Percentiles rank a stretch among this genome's conserved stretches.
phyloP scores from a whole-genome alignment of 169 alveolate species.

The Eimeria falciformis region DNA sequence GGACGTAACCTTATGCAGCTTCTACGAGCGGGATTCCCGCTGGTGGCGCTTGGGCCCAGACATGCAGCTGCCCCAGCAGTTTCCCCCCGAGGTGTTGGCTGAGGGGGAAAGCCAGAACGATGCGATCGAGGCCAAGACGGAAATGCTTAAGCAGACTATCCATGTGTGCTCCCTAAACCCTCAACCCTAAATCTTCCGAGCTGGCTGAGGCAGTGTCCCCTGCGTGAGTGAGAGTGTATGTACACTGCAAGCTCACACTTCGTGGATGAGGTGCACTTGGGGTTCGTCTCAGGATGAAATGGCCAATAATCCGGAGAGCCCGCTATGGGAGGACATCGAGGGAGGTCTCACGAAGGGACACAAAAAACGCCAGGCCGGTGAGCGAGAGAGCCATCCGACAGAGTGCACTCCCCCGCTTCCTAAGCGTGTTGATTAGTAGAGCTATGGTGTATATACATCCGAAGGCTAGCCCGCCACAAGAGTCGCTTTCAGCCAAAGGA shows the following conservation, averaged over 20 bases:
- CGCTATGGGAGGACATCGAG: constrained; percentile 1
- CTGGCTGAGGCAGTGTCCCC: too few relatives aligned
- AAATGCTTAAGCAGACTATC: not conserved
- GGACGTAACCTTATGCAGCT: constrained; percentile 28
- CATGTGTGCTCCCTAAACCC: not conserved
- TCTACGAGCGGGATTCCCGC: not conserved
- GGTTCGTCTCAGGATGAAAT: not conserved
- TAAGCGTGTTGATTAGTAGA: too few relatives aligned
- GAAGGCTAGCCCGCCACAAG: too few relatives aligned
- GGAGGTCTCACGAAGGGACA: not conserved
- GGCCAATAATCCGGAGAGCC: constrained; percentile 39
- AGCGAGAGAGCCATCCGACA: too few relatives aligned
- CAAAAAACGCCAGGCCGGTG: constrained; percentile 18
- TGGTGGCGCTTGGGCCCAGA: constrained; percentile 22
- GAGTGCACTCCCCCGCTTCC: too few relatives aligned
- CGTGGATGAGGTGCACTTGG: not conserved
- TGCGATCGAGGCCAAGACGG: not conserved
- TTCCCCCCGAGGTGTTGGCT: not conserved
- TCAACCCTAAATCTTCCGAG: not conserved
- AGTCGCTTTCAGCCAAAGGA: too few relatives aligned
- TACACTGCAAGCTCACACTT: not conserved
- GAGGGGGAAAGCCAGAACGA: not conserved
- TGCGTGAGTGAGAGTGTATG: too few relatives aligned
- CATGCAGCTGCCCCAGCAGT: constrained; percentile 13
- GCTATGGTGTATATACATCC: too few relatives aligned